phyloP scores from a whole-genome alignment of 164 flowering plant genomes.

The Berberis thunbergii region DNA sequence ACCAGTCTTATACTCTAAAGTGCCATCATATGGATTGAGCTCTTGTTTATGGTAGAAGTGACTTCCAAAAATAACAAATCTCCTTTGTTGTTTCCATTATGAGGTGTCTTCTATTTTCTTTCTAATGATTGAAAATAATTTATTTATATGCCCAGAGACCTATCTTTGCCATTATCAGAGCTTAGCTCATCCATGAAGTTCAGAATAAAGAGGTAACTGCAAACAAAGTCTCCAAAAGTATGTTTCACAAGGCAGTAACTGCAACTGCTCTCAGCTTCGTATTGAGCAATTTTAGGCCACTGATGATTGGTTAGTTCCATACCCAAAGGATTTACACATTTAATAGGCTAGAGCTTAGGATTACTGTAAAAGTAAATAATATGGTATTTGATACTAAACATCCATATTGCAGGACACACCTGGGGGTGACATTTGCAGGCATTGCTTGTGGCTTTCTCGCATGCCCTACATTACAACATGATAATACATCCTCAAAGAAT shows the following conservation, averaged over 20 bases:
- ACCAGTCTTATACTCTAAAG: too few relatives aligned
- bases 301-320: constrained; percentile 51
- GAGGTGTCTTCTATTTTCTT: too few relatives aligned
- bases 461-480: constrained; percentile 39
- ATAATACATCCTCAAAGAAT: constrained; percentile 33
- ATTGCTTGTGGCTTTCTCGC: constrained; percentile 46
- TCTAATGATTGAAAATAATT: neutral
- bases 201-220: constrained; percentile 44
- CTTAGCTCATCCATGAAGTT: constrained; percentile 54
- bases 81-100: too few relatives aligned
- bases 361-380: neutral
- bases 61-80: too few relatives aligned
- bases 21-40: too few relatives aligned
- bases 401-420: constrained; percentile 38
- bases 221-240: constrained; percentile 37
- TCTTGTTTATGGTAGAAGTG: too few relatives aligned
- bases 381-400: neutral
- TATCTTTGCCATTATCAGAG: constrained; percentile 58
- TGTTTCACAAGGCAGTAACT: constrained; percentile 49
- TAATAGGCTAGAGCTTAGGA: neutral
- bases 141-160: constrained; percentile 47
- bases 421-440: constrained; percentile 48
- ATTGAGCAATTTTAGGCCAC: constrained; percentile 45
- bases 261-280: constrained; percentile 40
- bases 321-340: neutral